Evolutionary conservation across 1,139 yeast genomes (phyloP), one percentile per base, ranked within the genome.

Genomic region (Casaregolazyma suthepensis): DNA sequence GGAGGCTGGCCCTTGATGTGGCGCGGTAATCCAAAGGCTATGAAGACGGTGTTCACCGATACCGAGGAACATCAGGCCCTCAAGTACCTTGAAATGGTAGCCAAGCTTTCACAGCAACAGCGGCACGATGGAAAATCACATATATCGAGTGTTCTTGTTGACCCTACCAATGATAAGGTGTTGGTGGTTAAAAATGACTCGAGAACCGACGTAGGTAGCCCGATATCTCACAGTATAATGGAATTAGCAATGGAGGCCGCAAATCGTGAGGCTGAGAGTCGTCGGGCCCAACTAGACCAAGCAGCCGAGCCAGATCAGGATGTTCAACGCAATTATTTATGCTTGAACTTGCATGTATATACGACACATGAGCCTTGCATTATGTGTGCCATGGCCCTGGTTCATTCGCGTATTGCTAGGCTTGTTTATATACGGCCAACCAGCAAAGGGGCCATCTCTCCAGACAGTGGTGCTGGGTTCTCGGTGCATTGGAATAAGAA

Each of bases 341-440:
- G 98, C 64, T 79, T 85, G 47, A 80, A 82, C 54, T 77, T 83
- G 59, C 83, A 87, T 57, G 90, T 93, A 0, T 90, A 87, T 64
- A 86, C 94, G 1, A 86, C 96, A 0, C 96, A 90, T 66, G 99
- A 94, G 66, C 99, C 99, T 0, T 94, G 99, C 66, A 80, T 88
- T 0, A 94, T 93, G 98, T 94, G 99, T 65, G 73, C 87, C 7
- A 94, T 94, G 99, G 99, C 98, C 0, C 74, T 94, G 40, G 85
- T 91, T 10, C 99, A 94, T 67, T 91, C 98, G 0, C 75, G 99
- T 48, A 78, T 94, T 1, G 77, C 81, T 13, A 74, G 90, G 54
- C 71, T 93, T 43, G 74, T 87, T 1, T 93, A 84, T 66, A 60
- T 87, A 22, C 70, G 75, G 48, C 69, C 76, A 6, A 75, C 77